Evolutionary conservation across 2,329 filamentous ascomycete species (phyloP), one percentile per base, ranked within the genome.

Genomic region (Polytolypa hystricis): DNA sequence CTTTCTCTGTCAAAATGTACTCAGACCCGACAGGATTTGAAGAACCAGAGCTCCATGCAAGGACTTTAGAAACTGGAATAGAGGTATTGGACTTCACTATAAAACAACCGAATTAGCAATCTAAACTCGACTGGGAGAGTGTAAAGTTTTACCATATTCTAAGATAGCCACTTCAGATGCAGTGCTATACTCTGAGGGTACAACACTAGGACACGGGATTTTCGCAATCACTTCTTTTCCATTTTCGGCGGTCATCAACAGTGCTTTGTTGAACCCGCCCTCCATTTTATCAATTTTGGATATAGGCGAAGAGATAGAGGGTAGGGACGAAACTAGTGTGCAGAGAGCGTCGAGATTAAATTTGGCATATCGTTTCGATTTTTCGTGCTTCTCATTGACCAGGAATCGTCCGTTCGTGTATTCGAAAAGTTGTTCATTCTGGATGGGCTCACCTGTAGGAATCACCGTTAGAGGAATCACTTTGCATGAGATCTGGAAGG

Each of bases 121-220:
- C 7, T 25, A 25, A 7, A 25, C n/a, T 7, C 21, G n/a, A 7
- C n/a, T n/a, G n/a, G n/a, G n/a, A n/a, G n/a, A n/a, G n/a, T n/a
- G n/a, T n/a, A n/a, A n/a, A n/a, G n/a, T n/a, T n/a, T n/a, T n/a
- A n/a, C n/a, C n/a, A n/a, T n/a, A n/a, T n/a, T 55, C 48, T 30
- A 57, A 45, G 12, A 55, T 60, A 15, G 56, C 56, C 14, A 54
- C 55, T 44, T 59, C 55, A 43, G 55, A 57, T 23, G 52, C 55
- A 15, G 51, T 42, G 21, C 51, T 46, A 4, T 36, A 43, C 6
- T 39, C 15, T 14, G 45, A 29, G 11, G 47, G 48, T 3, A 45
- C 48, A 8, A 46, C 41, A 38, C 42, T 45, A 2, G 30, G 38
- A 38, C 41, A 47, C 2, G 51, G 48, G 25, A 52, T 47, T 21